A percentile compares a stretch with the other conserved stretches of the same genome.
Evolutionary conservation across 2,329 filamentous ascomycete genomes (phyloP).

Genomic region (Fusarium sp.): DNA sequence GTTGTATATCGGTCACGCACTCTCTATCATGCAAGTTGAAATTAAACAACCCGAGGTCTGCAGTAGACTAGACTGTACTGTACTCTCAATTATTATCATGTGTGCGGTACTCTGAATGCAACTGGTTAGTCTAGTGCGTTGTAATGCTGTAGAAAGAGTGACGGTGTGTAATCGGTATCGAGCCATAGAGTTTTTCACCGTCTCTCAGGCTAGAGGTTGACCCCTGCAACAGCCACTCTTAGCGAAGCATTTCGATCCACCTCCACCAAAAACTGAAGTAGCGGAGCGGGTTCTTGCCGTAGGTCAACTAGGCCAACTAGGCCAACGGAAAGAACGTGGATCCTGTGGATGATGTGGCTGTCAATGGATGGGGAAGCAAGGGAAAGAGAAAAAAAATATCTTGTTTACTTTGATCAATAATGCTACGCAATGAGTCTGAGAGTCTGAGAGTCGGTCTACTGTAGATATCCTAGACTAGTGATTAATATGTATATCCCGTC

Average conservation of each 20-base stretch:
- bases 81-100: background rate
- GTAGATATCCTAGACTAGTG: background rate
- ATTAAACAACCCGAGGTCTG: background rate
- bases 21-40: background rate
- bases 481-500: slow-evolving; percentile 31
- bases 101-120: background rate
- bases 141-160: slow-evolving; percentile 10
- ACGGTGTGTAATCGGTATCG: slow-evolving; percentile 36
- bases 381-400: slow-evolving; percentile 9
- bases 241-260: slow-evolving; percentile 3
- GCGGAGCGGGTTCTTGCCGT: slow-evolving; percentile 33
- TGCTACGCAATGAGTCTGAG: background rate
- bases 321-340: slow-evolving; percentile 36
- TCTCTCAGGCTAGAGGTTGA: slow-evolving; percentile 10
- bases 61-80: background rate
- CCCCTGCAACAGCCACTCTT: background rate
- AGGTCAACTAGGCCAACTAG: slow-evolving; percentile 31
- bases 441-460: slow-evolving; percentile 36
- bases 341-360: slow-evolving; percentile 46
- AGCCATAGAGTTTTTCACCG: slow-evolving; percentile 40
- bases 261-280: slow-evolving; percentile 18
- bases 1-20: slow-evolving; percentile 21
- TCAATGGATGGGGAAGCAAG: slow-evolving; percentile 42
- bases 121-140: slow-evolving; percentile 7
- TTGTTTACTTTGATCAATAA: slow-evolving; percentile 31